phyloP scores from a whole-genome alignment of 75 land plant genomes.

The Cupressus sempervirens region DNA sequence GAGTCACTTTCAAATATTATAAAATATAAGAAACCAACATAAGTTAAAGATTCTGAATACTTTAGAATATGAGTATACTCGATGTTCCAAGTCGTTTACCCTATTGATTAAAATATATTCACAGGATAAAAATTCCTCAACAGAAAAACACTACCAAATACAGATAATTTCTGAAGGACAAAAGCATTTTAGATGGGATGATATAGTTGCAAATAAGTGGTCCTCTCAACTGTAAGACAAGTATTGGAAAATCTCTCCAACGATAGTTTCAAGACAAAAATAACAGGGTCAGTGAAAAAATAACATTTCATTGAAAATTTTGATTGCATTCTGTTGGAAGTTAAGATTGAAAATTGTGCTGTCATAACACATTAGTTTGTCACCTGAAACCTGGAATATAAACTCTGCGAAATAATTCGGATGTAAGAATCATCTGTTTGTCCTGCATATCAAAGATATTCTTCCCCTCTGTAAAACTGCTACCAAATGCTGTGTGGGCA shows the following conservation, averaged over 20 bases:
- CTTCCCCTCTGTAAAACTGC: too few relatives aligned
- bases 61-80: not conserved
- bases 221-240: not conserved
- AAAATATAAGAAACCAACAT: too few relatives aligned
- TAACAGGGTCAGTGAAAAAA: too few relatives aligned
- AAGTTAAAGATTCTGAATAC: not conserved
- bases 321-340: too few relatives aligned
- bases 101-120: not conserved
- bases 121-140: too few relatives aligned
- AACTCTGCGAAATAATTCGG: too few relatives aligned
- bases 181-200: not conserved
- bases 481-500: too few relatives aligned
- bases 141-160: too few relatives aligned
- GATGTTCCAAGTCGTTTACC: not conserved
- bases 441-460: too few relatives aligned
- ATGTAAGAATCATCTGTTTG: not conserved
- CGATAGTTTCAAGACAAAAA: too few relatives aligned
- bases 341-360: not conserved
- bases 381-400: constrained; percentile 4
- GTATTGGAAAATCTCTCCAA: not conserved
- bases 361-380: not conserved
- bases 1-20: not conserved
- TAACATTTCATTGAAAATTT: too few relatives aligned
- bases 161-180: too few relatives aligned
- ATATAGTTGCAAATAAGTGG: not conserved